Base-by-base conservation (phyloP, 1,284 basidiomycete species). In the Cutaneotrichosporon mucoides region DNA sequence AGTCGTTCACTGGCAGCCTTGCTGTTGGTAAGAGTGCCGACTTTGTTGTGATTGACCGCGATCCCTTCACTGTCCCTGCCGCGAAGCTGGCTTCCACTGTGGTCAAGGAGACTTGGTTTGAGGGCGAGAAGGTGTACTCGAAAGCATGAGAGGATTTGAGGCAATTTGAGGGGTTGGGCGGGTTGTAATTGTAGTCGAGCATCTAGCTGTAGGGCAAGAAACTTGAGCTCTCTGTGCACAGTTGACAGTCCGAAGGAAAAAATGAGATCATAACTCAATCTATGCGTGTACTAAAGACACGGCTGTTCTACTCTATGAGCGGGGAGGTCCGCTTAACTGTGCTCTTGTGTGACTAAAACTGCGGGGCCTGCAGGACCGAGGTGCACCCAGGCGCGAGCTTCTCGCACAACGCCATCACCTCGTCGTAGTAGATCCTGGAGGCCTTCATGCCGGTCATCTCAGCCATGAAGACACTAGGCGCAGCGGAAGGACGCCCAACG, bases 51-150 rank as follows among this genome's bases (percentile, higher is more conserved):
- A 37, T 55, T 40, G 54, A 55, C 46, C 36, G 46, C 37, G 54
- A 55, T 40, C 54, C 54, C 13, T 55, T 41, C 54, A 7, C 1
- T 4, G 40, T 55, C 3, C 35, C 54, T 2, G 38, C 45, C 8
- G 54, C n/a, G 5, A 55, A 55, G 54, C 45, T 55, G 24, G 54
- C 54, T 4, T 12, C 34, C 6, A 55, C 54, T 2, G 45, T 48
- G 37, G 47, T 47, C 24, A 40, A 42, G 45, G 36, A 55, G 46
- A 55, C 54, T 12, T 55, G 54, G 54, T 55, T 55, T 34, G 54
- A 44, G 38, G 54, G 54, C 4, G 54, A 55, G 33, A 24, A 41
- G 15, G 54, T 55, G 37, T 47, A 35, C n/a, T 16, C 36, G 37
- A 50, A 50, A 37, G 49, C 13, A 16, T 15, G n/a, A 11, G 36